Base-by-base conservation (phyloP, 2,329 filamentous ascomycete genomes). In the Ramularia collo-cygni region DNA sequence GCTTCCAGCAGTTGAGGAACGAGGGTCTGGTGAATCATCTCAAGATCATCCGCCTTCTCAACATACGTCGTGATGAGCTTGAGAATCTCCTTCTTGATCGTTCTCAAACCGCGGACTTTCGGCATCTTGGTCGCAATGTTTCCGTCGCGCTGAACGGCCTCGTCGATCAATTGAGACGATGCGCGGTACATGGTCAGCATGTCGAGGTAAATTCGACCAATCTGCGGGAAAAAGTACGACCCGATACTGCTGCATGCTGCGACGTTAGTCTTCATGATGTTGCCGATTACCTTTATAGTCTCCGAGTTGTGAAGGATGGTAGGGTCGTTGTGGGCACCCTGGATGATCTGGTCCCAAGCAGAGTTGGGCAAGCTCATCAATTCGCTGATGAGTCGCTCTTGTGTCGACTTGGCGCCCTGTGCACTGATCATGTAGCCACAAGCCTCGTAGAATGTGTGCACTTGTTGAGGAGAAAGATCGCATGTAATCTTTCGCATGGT, bases 191-290 rank as follows among this genome's bases (percentile, higher is more conserved):
- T 98, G 57, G 92, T 90, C 42, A 98, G 72, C 90, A 98, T 96
- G 61, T 98, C 92, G 53, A 93, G 81, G 64, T 96, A 98, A 54
- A 98, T 96, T 42, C 88, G 83, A 28, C 90, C 92, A 54, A 98
- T 95, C 62, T 98, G 92, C 9, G 92, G 90, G 59, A 95, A 95
- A 65, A 98, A 98, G 67, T 96, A 98, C 37, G 86, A 81, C 24
- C 93, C 92, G 43, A 98, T 92, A 1, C 92, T 96, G 26, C 85
- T 86, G 64, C 92, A 98, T 26, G 92, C 92, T n/a, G 93, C 90
- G 4, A 98, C 92, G 56, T 98, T 98, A 1, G 92, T 98, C 76
- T 98, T 98, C 92, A 98, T 98, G 61, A 98, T 95, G 67, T 98
- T 98, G 52, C 92, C 92, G 48, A 98, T 89, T 52, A 98, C 82